phyloP scores from a whole-genome alignment of 805 yeast genomes.

The Huiozyma naganishii region DNA sequence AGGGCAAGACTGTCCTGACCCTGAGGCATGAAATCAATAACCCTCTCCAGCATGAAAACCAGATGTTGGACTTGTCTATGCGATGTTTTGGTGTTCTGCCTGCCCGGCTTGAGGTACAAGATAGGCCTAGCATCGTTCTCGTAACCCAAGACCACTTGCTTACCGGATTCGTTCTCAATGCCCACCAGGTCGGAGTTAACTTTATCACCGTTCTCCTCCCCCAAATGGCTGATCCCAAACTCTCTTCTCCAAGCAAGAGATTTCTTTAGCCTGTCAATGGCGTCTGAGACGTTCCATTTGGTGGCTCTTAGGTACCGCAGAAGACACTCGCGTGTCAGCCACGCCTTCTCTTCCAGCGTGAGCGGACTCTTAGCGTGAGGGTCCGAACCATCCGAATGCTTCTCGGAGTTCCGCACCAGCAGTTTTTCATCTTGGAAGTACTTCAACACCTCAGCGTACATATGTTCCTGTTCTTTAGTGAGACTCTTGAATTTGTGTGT shows the following conservation, averaged over 20 bases:
- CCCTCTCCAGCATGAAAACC: slow-evolving; percentile 86
- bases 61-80: slow-evolving; percentile 91
- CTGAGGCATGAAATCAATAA: slow-evolving; percentile 87
- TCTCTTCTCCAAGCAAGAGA: slow-evolving; percentile 91
- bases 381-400: slow-evolving; percentile 4
- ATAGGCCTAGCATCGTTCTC: slow-evolving; percentile 90
- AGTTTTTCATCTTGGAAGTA: slow-evolving; percentile 52
- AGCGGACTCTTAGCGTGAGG: slow-evolving; percentile 27
- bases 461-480: slow-evolving; percentile 42
- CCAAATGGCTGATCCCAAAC: slow-evolving; percentile 54
- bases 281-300: slow-evolving; percentile 70
- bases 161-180: slow-evolving; percentile 80
- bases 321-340: slow-evolving; percentile 90
- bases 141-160: slow-evolving; percentile 81
- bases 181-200: slow-evolving; percentile 46
- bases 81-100: slow-evolving; percentile 88
- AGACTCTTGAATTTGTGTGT: slow-evolving; percentile 43
- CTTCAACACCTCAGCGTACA: slow-evolving; percentile 50
- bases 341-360: slow-evolving; percentile 56
- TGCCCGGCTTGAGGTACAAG: slow-evolving; percentile 82
- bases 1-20: slow-evolving; percentile 93
- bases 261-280: slow-evolving; percentile 61
- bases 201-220: slow-evolving; percentile 35
- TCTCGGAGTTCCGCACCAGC: slow-evolving; percentile 39
- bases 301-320: slow-evolving; percentile 87